Base-by-base conservation (phyloP, 164 flowering plant species). In the Nelumbo lutea region DNA sequence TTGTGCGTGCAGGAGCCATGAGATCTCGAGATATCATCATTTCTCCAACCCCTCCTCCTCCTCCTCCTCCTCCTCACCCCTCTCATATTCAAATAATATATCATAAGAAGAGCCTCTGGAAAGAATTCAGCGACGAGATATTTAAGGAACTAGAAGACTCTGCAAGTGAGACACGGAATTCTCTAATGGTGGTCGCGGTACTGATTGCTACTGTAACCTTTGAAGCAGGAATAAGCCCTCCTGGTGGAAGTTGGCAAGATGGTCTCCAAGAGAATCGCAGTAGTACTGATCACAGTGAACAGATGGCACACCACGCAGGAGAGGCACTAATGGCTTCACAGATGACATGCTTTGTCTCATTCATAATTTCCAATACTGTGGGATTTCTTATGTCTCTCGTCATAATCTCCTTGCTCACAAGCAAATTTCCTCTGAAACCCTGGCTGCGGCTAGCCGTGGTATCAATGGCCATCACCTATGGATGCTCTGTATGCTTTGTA, bases 1-100 rank as follows among this genome's bases (percentile, higher is more conserved):
- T 80, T 45, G 65, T 45, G 15, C 7, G 46, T 6, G 72, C 79
- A 0, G 86, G 86, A 60, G 80, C 75, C 11, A 48, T 2, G 47
- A 74, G 77, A 70, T 70, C 73, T n/a, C 72, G 8, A 48, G 79
- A 77, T n/a, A 27, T 27, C 27, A 27, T 27, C 27, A 52, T 39
- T 3, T 64, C n/a, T 60, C 64, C 9, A 9, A 47, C 9, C 9
- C 51, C 9, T 9, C 51, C 51, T 47, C 51, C 5, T 47, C 51
- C 51, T 47, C 51, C 5, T 47, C 51, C 27, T 27, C 27, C 27
- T 27, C 27, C 27, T 27, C 27, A 27, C 27, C 27, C 27, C 27
- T 27, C 27, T 27, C 27, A 27, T 27, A 27, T 27, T 27, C 27
- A 27, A 27, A 27, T 27, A 27, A 27, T 27, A 27, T 27, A 27